Percentiles rank a stretch among this genome's conserved stretches.
These are phyloP conservation scores for Pestalotiopsis sp. DNA, from an alignment of 2,329 filamentous ascomycete species.

Conservation along the genomic window DNA sequence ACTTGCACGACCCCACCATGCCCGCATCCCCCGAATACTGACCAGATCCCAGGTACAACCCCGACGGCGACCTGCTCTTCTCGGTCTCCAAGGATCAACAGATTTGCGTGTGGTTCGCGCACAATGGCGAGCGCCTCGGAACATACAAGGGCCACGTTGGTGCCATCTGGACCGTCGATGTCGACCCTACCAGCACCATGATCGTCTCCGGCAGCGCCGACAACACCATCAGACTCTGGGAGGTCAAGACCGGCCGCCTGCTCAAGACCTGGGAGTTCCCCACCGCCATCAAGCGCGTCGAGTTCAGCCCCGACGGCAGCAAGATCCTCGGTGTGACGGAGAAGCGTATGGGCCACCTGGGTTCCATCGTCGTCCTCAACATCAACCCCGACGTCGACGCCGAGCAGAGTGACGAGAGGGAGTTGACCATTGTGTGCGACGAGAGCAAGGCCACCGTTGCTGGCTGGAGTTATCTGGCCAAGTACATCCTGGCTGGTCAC, in stretches of 20 bases:
- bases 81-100: slow-evolving; percentile 95
- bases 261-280: slow-evolving; percentile 98
- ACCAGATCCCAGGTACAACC: slow-evolving; percentile 68
- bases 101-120: slow-evolving; percentile 94
- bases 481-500: slow-evolving; percentile 97
- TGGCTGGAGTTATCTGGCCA: slow-evolving; percentile 90
- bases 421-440: slow-evolving; percentile 86
- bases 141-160: slow-evolving; percentile 97
- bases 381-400: slow-evolving; percentile 82
- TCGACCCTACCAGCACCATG: slow-evolving; percentile 88
- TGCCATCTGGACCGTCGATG: slow-evolving; percentile 98
- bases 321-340: slow-evolving; percentile 93
- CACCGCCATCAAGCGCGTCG: slow-evolving; percentile 95
- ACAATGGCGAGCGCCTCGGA: slow-evolving; percentile 96
- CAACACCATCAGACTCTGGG: slow-evolving; percentile 97
- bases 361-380: slow-evolving; percentile 91
- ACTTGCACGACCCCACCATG: slow-evolving; percentile 14
- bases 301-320: slow-evolving; percentile 93
- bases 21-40: slow-evolving; percentile 15
- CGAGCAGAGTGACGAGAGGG: slow-evolving; percentile 82
- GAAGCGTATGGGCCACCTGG: slow-evolving; percentile 96
- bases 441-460: slow-evolving; percentile 97
- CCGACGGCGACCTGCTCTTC: slow-evolving; percentile 96
- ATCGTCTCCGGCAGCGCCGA: slow-evolving; percentile 95
- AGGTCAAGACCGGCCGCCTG: slow-evolving; percentile 87